Percentiles rank a stretch among this genome's conserved stretches.
These are phyloP conservation scores for Marchantia polymorpha DNA, from an alignment of 225 moss, liverwort and hornwort genomes.

Conservation along the genomic window DNA sequence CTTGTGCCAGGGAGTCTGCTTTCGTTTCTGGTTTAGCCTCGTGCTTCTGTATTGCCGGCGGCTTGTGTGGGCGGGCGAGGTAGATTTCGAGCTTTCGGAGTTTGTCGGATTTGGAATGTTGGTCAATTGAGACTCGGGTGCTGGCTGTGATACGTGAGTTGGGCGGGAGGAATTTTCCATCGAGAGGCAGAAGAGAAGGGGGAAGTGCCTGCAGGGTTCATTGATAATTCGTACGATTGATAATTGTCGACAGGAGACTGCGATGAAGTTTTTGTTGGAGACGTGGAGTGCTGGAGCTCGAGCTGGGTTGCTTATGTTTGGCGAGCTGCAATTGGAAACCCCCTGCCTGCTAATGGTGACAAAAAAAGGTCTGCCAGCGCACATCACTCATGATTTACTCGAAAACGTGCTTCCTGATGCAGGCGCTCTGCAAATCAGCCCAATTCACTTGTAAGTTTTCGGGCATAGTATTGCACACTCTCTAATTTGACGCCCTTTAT, in stretches of 20 bases:
- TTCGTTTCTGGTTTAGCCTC: too few relatives aligned
- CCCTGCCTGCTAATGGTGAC: conserved; percentile 79
- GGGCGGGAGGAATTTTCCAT: too few relatives aligned
- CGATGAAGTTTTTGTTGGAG: conserved; percentile 85
- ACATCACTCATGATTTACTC: conserved; percentile 84
- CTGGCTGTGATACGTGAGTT: too few relatives aligned
- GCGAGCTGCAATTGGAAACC: conserved; percentile 61
- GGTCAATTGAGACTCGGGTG: too few relatives aligned
- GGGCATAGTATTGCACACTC: neutral
- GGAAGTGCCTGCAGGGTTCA: neutral
- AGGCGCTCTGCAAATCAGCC: conserved; percentile 72
- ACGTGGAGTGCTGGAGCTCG: conserved; percentile 78
- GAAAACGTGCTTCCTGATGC: conserved; percentile 69
- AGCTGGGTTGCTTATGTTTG: conserved; percentile 63
- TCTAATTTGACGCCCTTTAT: too few relatives aligned
- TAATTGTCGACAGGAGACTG: neutral
- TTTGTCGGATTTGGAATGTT: too few relatives aligned
- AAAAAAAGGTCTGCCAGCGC: conserved; percentile 77
- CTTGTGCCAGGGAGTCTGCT: too few relatives aligned
- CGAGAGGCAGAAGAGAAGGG: neutral
- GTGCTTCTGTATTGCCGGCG: too few relatives aligned
- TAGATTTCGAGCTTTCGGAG: too few relatives aligned
- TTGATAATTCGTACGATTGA: neutral
- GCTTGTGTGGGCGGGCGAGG: too few relatives aligned
- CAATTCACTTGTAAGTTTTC: conserved; percentile 77